Evolutionary conservation across 2,329 filamentous ascomycete genomes (phyloP).

Genomic region (Passalora sequoiae): DNA sequence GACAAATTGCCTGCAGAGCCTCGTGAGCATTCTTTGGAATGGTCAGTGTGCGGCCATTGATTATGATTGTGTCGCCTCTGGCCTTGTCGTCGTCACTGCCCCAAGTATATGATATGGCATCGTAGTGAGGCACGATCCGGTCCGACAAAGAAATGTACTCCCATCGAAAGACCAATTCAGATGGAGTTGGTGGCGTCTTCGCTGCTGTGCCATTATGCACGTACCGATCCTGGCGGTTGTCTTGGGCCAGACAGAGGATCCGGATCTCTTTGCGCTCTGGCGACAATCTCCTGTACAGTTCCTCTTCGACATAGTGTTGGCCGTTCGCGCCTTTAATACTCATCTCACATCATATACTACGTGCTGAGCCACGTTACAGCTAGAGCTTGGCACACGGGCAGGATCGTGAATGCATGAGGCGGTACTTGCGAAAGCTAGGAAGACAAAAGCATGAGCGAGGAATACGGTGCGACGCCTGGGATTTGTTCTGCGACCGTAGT

Average conservation of each 20-base stretch:
- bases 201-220: not conserved
- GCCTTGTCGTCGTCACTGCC: conserved; percentile 4
- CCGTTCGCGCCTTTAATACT: conserved; percentile 4
- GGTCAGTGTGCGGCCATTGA: conserved; percentile 7
- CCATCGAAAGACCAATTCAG: conserved; percentile 3
- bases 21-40: conserved; percentile 4
- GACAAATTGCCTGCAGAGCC: conserved; percentile 1
- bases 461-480: not conserved
- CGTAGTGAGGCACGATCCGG: conserved; percentile 6
- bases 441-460: not conserved
- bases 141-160: conserved; percentile 6
- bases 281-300: conserved; percentile 4
- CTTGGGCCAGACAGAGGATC: conserved; percentile 4
- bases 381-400: not conserved
- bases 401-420: not conserved
- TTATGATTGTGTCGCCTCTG: conserved; percentile 1
- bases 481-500: not conserved
- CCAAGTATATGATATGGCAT: conserved; percentile 8
- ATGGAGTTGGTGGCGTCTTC: conserved; percentile 3
- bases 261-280: conserved; percentile 9
- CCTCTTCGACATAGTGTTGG: conserved; percentile 2
- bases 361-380: not conserved
- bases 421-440: not conserved
- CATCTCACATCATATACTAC: conserved; percentile 3
- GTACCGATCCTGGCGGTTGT: not conserved